Conservation (phyloP, 2,329 filamentous ascomycete species). For the Aspergillus sp. region DNA sequence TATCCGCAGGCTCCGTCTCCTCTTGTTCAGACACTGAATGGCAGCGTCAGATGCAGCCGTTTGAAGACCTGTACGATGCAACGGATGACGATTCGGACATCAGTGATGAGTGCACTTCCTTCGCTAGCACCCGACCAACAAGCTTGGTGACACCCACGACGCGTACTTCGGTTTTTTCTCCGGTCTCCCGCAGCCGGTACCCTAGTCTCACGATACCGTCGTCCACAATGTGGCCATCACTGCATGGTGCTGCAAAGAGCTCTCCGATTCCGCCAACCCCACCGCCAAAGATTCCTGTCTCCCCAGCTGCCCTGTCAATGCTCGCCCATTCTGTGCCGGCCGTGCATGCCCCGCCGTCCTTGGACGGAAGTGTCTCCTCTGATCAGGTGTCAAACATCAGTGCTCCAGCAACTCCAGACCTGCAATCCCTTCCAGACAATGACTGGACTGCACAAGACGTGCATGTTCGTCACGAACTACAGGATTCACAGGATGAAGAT, state of each 20-base stretch:
- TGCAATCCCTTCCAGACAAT: constrained; percentile 58
- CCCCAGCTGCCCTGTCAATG: constrained; percentile 71
- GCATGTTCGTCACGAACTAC: constrained; percentile 37
- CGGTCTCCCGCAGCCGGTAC: constrained; percentile 52
- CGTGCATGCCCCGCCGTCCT: constrained; percentile 78
- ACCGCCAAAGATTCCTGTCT: constrained; percentile 66
- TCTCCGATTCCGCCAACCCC: constrained; percentile 52
- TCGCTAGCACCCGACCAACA: constrained; percentile 52
- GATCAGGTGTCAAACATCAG: constrained; percentile 84
- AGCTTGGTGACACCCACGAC: constrained; percentile 49
- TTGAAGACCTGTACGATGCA: constrained; percentile 85
- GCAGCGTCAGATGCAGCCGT: constrained; percentile 69
- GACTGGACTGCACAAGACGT: constrained; percentile 59
- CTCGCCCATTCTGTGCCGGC: constrained; percentile 72
- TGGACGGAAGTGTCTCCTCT: constrained; percentile 85
- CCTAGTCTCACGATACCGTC: constrained; percentile 63
- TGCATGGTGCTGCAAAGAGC: constrained; percentile 55
- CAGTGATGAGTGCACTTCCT: constrained; percentile 51
- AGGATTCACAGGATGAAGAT: constrained; percentile 30
- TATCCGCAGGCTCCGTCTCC: constrained; percentile 35
- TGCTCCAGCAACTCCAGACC: constrained; percentile 79
- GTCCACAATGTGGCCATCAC: constrained; percentile 58
- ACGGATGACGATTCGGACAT: constrained; percentile 73
- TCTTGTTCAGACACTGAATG: constrained; percentile 59
- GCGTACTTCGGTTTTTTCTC: constrained; percentile 39